Evolutionary conservation across 164 flowering plant species (phyloP).

Genomic region (Chimonanthus salicifolius): DNA sequence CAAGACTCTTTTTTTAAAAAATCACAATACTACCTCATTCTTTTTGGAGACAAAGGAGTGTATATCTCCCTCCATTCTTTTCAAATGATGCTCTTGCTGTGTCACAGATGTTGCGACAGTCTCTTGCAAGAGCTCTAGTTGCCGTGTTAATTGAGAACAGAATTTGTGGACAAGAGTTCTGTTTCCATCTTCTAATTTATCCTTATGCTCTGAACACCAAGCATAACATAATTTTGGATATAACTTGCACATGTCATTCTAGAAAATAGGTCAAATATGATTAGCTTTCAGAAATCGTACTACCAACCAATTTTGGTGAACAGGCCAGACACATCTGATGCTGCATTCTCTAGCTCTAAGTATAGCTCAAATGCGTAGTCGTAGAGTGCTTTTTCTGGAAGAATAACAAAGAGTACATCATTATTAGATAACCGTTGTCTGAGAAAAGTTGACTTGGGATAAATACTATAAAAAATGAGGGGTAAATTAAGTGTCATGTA

Average conservation of each 20-base stretch:
- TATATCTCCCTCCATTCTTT: conserved; percentile 92
- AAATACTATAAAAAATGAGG: no score
- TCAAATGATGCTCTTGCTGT: conserved; percentile 84
- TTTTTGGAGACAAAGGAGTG: conserved; percentile 83
- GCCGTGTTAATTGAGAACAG: conserved; percentile 70
- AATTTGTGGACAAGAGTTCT: conserved; percentile 61
- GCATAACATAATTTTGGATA: neutral
- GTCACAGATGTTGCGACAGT: conserved; percentile 69
- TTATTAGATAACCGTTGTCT: no score
- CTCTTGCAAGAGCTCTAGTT: conserved; percentile 83
- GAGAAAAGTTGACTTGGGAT: no score
- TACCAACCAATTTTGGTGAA: conserved; percentile 83
- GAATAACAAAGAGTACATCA: neutral
- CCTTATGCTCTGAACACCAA: conserved; percentile 61
- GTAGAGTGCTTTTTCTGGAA: conserved; percentile 77
- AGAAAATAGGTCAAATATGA: no score
- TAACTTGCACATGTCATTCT: no score
- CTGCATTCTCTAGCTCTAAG: conserved; percentile 81
- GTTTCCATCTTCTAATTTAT: conserved; percentile 90
- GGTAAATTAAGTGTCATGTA: neutral
- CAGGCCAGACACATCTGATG: conserved; percentile 80
- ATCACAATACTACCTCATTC: conserved; percentile 44
- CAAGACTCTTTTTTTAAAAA: neutral
- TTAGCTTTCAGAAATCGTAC: neutral
- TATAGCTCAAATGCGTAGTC: conserved; percentile 86